Evolutionary conservation across 2,329 filamentous ascomycete genomes (phyloP), one percentile per base, ranked within the genome.

Genomic region (Xylariaceae sp.): DNA sequence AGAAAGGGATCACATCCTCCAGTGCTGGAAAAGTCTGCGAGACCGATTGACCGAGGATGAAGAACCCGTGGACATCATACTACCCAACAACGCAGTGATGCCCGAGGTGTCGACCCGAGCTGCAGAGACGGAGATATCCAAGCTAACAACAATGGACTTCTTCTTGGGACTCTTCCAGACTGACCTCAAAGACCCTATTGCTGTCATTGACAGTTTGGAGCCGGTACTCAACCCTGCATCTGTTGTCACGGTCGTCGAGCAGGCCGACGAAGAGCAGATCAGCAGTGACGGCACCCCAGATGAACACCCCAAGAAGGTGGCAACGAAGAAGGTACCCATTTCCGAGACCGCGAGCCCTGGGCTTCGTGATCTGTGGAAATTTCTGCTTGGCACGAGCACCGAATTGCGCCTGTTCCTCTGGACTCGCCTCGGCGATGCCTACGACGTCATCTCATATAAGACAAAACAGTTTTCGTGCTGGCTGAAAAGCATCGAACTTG

Each of bases 121-220:
- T 0, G 86, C 94, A 7, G 92, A 97, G 57, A 86, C 90, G 49
- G 93, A 99, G 66, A 87, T 97, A 22, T 93, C 90, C 12, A 91
- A 92, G 63, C 79, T 97, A 33, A 96, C 90, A 13, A 97, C 93
- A 0, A 94, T 96, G 82, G 93, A 97, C 65, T 97, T 97, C 69
- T 97, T 99, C 70, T 79, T 91, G 46, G 89, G 86, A 36, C 82
- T 99, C 1, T 97, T 97, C 66, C 88, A 89, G 54, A 86, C 91
- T 36, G 88, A 94, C 51, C 82, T 86, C 53, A 84, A 87, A 43
- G 87, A 97, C 60, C 89, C 93, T 0, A 81, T 93, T 12, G 81
- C 86, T 5, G 83, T 97, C 17, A 97, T 99, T 53, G 91, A 97
- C 64, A 94, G 86, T 28, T 75, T 99, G 34, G 94, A 99, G 64